These are phyloP conservation scores for Phyllosticta citrichinensis DNA, from an alignment of 2,329 filamentous ascomycete genomes.

Conservation along the genomic window DNA sequence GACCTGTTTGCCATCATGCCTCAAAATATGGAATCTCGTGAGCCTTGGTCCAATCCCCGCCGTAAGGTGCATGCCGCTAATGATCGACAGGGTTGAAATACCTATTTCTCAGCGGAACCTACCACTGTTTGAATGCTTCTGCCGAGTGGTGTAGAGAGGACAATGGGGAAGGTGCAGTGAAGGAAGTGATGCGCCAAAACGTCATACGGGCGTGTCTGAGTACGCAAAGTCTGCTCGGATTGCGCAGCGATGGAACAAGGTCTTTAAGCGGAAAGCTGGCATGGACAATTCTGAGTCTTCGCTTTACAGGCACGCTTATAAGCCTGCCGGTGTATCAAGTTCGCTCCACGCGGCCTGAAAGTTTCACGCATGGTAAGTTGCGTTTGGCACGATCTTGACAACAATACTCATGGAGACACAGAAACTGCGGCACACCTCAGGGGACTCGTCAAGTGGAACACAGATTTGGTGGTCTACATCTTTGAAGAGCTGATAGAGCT, in stretches of 20 bases:
- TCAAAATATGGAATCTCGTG: conserved; percentile 13
- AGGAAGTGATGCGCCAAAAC: conserved; percentile 15
- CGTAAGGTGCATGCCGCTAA: not conserved
- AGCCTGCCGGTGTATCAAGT: conserved; percentile 5
- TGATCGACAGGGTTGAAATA: conserved; percentile 18
- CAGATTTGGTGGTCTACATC: conserved; percentile 53
- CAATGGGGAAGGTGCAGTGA: conserved; percentile 60
- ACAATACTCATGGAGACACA: conserved; percentile 20
- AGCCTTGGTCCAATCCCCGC: not conserved
- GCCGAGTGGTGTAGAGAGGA: conserved; percentile 75
- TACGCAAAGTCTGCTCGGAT: conserved; percentile 69
- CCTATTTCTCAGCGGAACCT: conserved; percentile 55
- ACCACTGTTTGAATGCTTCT: conserved; percentile 39
- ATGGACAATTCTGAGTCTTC: conserved; percentile 61
- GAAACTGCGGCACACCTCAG: conserved; percentile 64
- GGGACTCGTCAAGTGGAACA: conserved; percentile 68
- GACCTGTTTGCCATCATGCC: conserved; percentile 38
- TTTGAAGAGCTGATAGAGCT: conserved; percentile 40
- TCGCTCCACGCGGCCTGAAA: not conserved
- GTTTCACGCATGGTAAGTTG: conserved; percentile 2
- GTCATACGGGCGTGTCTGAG: conserved; percentile 63
- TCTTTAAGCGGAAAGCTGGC: conserved; percentile 63
- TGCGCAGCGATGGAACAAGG: conserved; percentile 48
- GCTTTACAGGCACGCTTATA: conserved; percentile 1
- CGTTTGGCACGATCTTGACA: conserved; percentile 9